Conservation (phyloP, 164 flowering plant species). For the Piper betle region DNA sequence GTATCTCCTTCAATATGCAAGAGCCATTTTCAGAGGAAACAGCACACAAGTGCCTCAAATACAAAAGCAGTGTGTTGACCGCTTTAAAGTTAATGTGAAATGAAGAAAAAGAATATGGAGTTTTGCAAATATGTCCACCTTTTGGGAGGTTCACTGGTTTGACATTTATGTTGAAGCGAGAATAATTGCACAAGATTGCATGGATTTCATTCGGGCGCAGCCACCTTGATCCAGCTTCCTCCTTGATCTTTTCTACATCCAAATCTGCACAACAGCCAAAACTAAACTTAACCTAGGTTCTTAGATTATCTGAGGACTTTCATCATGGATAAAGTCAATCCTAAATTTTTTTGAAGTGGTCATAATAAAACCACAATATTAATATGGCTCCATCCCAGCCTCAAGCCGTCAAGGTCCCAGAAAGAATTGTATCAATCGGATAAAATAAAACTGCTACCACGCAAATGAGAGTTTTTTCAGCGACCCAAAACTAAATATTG, state of each 20-base stretch:
- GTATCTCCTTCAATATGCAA: too few relatives aligned
- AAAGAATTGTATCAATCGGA: neutral
- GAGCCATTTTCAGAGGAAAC: too few relatives aligned
- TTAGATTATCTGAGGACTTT: neutral
- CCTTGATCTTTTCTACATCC: conserved; percentile 42
- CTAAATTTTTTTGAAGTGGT: neutral
- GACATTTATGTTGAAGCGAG: conserved; percentile 45
- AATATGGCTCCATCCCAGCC: neutral
- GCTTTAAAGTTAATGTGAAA: too few relatives aligned
- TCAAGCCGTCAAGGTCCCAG: neutral
- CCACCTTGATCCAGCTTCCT: conserved; percentile 74
- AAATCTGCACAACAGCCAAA: conserved; percentile 34
- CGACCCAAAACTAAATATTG: too few relatives aligned
- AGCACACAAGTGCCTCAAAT: neutral
- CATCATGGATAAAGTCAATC: neutral
- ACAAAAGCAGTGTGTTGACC: too few relatives aligned
- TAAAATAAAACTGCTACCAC: neutral
- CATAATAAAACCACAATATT: neutral
- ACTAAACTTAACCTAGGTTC: neutral
- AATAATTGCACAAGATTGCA: conserved; percentile 62
- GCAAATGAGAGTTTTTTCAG: too few relatives aligned
- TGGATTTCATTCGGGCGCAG: conserved; percentile 84
- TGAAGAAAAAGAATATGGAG: neutral
- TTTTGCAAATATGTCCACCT: conserved; percentile 26
- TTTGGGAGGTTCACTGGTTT: conserved; percentile 69